These are phyloP conservation scores for Geotrichum bryndzae DNA, from an alignment of 1,139 yeast species.

Conservation along the genomic window DNA sequence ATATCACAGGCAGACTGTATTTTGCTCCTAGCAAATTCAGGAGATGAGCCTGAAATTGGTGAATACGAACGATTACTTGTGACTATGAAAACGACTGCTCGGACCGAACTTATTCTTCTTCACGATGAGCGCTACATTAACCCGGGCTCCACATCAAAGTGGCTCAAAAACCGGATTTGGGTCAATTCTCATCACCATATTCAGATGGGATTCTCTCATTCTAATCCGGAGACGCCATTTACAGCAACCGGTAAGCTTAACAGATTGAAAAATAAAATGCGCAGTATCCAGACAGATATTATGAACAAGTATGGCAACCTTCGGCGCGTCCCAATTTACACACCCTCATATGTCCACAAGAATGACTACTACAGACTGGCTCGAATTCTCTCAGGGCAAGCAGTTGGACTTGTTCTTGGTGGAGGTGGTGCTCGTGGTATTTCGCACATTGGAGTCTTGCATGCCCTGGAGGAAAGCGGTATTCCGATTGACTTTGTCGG, in stretches of 20 bases:
- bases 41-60: slow-evolving; percentile 64
- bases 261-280: slow-evolving; percentile 31
- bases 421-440: slow-evolving; percentile 98
- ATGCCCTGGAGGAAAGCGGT: slow-evolving; percentile 87
- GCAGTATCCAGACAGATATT: slow-evolving; percentile 34
- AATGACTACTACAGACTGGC: slow-evolving; percentile 88
- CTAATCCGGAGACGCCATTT: neutral
- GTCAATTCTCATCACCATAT: slow-evolving; percentile 91
- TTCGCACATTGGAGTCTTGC: slow-evolving; percentile 83
- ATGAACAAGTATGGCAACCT: slow-evolving; percentile 32
- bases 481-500: slow-evolving; percentile 92
- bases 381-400: slow-evolving; percentile 82
- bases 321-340: slow-evolving; percentile 35
- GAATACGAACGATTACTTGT: slow-evolving; percentile 76
- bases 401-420: slow-evolving; percentile 88
- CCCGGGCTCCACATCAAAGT: slow-evolving; percentile 77
- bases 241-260: slow-evolving; percentile 22
- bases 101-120: slow-evolving; percentile 77
- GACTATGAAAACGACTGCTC: slow-evolving; percentile 74
- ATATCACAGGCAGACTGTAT: slow-evolving; percentile 93
- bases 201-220: slow-evolving; percentile 35
- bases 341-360: slow-evolving; percentile 54
- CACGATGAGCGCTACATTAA: slow-evolving; percentile 78
- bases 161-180: slow-evolving; percentile 87
- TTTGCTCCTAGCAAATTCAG: slow-evolving; percentile 41